phyloP scores from a whole-genome alignment of 2,329 filamentous ascomycete genomes.

The Diaporthe aspalathi region DNA sequence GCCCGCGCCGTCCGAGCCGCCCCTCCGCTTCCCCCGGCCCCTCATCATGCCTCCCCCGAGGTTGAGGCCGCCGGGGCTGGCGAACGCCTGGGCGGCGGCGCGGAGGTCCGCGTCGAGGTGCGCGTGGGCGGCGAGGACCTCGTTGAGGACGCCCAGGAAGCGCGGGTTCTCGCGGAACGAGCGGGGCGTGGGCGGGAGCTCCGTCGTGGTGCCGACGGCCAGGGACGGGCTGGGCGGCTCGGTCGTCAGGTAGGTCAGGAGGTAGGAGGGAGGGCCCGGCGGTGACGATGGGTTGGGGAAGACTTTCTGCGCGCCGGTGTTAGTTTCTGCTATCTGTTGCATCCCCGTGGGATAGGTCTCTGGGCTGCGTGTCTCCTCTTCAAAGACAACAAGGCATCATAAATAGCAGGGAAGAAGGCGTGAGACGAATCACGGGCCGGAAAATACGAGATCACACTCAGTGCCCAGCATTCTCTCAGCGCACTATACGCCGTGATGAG shows the following conservation, averaged over 20 bases:
- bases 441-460: neutral
- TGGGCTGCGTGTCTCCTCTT: neutral
- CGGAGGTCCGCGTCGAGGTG: conserved; percentile 66
- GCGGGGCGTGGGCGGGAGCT: conserved; percentile 69
- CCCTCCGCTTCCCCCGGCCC: conserved; percentile 54
- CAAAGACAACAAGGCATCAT: neutral
- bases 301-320: conserved; percentile 61
- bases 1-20: conserved; percentile 65
- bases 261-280: conserved; percentile 56
- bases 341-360: too few relatives aligned
- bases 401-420: neutral
- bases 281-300: conserved; percentile 61
- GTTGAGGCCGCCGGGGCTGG: conserved; percentile 65
- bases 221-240: conserved; percentile 60
- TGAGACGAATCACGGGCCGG: neutral
- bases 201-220: conserved; percentile 69
- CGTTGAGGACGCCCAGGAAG: conserved; percentile 70
- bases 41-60: conserved; percentile 60
- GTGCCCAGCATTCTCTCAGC: neutral
- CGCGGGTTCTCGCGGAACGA: conserved; percentile 69
- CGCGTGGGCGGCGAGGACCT: conserved; percentile 67
- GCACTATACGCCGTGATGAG: neutral
- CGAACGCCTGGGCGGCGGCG: conserved; percentile 69
- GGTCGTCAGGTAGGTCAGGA: conserved; percentile 70
- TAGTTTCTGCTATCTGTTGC: conserved; percentile 35